phyloP scores from a whole-genome alignment of 768 basidiomycete genomes.

The Pisolithus marmoratus region DNA sequence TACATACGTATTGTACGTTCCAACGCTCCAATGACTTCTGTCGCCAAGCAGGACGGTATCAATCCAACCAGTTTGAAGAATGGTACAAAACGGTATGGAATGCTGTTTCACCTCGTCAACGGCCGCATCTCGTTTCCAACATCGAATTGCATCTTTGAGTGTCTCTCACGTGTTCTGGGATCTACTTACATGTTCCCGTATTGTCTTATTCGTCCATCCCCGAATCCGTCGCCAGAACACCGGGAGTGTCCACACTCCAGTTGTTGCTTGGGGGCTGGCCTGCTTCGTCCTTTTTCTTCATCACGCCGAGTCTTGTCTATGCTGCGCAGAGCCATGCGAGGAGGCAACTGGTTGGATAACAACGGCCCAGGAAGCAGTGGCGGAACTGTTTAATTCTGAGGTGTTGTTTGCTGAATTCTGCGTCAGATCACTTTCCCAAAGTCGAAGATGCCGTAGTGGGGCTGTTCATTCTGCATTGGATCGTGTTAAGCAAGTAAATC shows the following conservation, averaged over 20 bases:
- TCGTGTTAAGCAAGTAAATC: too few relatives aligned
- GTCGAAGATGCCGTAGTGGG: too few relatives aligned
- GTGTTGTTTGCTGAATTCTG: too few relatives aligned
- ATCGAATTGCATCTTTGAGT: slow-evolving; percentile 40
- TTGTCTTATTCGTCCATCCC: slow-evolving; percentile 87
- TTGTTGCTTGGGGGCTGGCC: slow-evolving; percentile 86
- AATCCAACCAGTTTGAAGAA: slow-evolving; percentile 23
- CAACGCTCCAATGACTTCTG: slow-evolving; percentile 34
- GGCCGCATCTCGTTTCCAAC: slow-evolving; percentile 38
- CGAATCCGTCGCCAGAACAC: slow-evolving; percentile 81
- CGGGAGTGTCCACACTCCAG: slow-evolving; percentile 84
- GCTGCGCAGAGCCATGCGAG: slow-evolving; percentile 59
- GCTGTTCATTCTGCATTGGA: too few relatives aligned
- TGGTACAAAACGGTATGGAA: slow-evolving; percentile 55
- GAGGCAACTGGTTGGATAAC: slow-evolving; percentile 62
- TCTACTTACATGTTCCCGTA: slow-evolving; percentile 65
- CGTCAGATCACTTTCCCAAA: too few relatives aligned
- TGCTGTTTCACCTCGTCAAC: slow-evolving; percentile 41
- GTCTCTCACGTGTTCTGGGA: slow-evolving; percentile 50
- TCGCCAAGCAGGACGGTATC: slow-evolving; percentile 36
- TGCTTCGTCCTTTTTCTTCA: slow-evolving; percentile 37
- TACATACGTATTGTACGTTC: slow-evolving; percentile 35
- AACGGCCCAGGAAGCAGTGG: slow-evolving; percentile 59
- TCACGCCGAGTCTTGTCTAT: neutral
- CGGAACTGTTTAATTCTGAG: too few relatives aligned